Base-by-base conservation (phyloP, 2,329 filamentous ascomycete species). In the Zopfia rhizophila region DNA sequence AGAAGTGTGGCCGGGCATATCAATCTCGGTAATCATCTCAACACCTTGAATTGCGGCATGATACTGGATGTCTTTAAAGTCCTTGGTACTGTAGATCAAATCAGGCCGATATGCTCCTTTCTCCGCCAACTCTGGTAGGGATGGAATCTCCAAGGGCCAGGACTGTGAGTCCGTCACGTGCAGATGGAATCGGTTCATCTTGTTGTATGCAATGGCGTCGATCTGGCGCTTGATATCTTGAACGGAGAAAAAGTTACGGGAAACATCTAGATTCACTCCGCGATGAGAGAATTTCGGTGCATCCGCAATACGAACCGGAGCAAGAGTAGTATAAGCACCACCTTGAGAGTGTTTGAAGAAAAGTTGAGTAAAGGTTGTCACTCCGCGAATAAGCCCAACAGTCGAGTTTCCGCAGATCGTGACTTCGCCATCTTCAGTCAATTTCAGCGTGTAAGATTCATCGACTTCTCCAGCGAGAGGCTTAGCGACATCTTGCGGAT, bases 131-230 rank as follows among this genome's bases (percentile, higher is more conserved):
- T 87, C 81, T 3, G 91, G 88, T 51, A 96, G 72, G 2, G 87
- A 72, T 1, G 89, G 88, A 37, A 96, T 86, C 56, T 91, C 89
- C 17, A 96, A 77, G 0, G 91, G 91, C 88, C 90, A 95, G 3
- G 89, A 89, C 70, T 95, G 90, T 12, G 87, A 85, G 70, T 95
- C 90, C 4, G 89, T 94, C 45, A 87, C 80, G 75, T 95, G 90
- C 41, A 93, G 76, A 71, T 94, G 90, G 44, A 95, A 79, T 5
- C 85, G 80, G 73, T 94, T 94, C 78, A 94, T 82, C 75, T 95
- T 94, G 75, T 86, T 90, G 81, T 85, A 91, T 1, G 88, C 77
- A 55, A 89, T 73, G 28, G 85, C 88, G 63, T 95, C 89, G 55
- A 96, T 89, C 40, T 86, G 90, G 38, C 85, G 84, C 62, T 86